These are phyloP conservation scores for Aspergillus bertholletiae DNA, from an alignment of 495 filamentous ascomycete genomes.

Conservation along the genomic window DNA sequence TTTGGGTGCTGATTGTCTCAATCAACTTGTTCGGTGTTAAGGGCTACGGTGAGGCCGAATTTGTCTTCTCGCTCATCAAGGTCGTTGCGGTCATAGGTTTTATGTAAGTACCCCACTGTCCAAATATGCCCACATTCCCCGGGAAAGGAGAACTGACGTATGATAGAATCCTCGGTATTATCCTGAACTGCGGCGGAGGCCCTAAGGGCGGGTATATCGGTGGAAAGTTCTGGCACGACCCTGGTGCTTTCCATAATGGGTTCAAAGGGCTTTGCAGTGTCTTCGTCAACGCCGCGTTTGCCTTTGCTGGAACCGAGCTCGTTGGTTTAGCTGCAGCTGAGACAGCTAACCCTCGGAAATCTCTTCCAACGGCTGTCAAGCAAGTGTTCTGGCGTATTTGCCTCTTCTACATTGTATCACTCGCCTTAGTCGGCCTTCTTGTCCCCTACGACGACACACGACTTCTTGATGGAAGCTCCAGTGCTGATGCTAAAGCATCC, in stretches of 20 bases:
- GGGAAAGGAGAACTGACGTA: constrained; percentile 12
- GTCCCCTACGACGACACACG: constrained; percentile 64
- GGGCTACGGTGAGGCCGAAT: constrained; percentile 89
- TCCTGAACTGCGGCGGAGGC: constrained; percentile 77
- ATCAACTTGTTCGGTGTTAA: constrained; percentile 88
- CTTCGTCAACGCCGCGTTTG: constrained; percentile 89
- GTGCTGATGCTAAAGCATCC: constrained; percentile 68
- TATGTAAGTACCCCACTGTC: constrained; percentile 60
- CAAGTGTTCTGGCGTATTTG: constrained; percentile 96
- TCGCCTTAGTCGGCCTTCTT: constrained; percentile 69
- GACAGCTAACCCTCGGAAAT: constrained; percentile 81
- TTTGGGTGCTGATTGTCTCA: constrained; percentile 65
- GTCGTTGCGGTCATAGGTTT: constrained; percentile 83
- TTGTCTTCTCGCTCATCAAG: constrained; percentile 83
- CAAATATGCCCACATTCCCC: background rate
- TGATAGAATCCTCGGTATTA: constrained; percentile 67
- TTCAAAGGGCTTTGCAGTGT: constrained; percentile 94
- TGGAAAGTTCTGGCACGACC: constrained; percentile 74
- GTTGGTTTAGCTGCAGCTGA: constrained; percentile 89
- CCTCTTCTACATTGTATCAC: constrained; percentile 77
- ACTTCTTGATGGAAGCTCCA: constrained; percentile 52
- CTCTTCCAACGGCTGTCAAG: constrained; percentile 80
- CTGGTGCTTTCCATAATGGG: constrained; percentile 86
- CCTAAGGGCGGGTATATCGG: constrained; percentile 77
- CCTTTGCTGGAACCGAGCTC: constrained; percentile 91